A percentile compares a stretch with the other conserved stretches of the same genome.
phyloP scores from a whole-genome alignment of 169 alveolate genomes.

The Babesia ovata region DNA sequence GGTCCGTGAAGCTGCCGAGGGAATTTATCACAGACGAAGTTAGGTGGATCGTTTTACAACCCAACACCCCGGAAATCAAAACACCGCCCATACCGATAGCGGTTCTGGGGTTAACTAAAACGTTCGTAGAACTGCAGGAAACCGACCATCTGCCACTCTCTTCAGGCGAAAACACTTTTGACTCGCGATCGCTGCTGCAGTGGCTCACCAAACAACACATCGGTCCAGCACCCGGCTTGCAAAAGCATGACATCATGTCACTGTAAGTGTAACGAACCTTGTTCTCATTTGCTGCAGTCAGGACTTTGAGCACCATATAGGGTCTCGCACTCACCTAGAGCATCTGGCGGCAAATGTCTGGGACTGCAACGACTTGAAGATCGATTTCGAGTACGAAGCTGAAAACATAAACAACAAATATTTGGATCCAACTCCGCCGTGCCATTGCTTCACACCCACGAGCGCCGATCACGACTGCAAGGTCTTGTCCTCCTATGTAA shows the following conservation, averaged over 20 bases:
- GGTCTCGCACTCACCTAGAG: constrained; percentile 21
- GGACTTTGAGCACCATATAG: constrained; percentile 26
- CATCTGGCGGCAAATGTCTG: constrained; percentile 34
- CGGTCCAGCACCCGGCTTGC: not conserved
- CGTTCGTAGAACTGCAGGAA: constrained; percentile 26
- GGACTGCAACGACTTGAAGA: constrained; percentile 45
- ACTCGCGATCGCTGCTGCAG: constrained; percentile 11
- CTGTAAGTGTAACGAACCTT: constrained; percentile 33
- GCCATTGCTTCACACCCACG: constrained; percentile 36
- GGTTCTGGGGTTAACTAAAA: not conserved
- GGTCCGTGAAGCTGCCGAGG: constrained; percentile 13
- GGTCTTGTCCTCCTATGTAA: constrained; percentile 1
- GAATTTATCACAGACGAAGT: constrained; percentile 18
- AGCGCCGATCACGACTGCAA: not conserved
- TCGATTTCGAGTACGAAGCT: constrained; percentile 55
- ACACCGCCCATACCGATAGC: not conserved
- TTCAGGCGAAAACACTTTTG: not conserved
- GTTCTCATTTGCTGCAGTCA: constrained; percentile 21
- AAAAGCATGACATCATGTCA: constrained; percentile 44
- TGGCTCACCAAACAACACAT: not conserved
- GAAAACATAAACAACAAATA: constrained; percentile 45
- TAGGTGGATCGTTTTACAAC: not conserved
- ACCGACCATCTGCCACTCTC: constrained; percentile 6
- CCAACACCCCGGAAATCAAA: not conserved
- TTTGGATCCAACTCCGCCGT: constrained; percentile 26